Percentiles rank a stretch among this genome's conserved stretches.
These are phyloP conservation scores for Hypericum perforatum DNA, from an alignment of 345 rosid species.

Conservation along the genomic window DNA sequence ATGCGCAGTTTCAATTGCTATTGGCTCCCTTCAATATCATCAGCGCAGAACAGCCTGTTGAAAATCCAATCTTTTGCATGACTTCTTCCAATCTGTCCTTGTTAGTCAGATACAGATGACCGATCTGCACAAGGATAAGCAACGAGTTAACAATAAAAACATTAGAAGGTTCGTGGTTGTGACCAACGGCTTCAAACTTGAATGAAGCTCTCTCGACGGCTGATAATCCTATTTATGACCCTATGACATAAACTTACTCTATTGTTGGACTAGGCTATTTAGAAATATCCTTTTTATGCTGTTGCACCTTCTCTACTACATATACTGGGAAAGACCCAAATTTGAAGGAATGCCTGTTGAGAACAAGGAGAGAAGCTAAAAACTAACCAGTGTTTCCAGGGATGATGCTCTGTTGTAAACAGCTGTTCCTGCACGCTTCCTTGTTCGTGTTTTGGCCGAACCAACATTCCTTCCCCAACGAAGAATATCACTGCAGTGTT, in stretches of 20 bases:
- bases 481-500: slow-evolving; percentile 37
- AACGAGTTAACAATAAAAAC: no score
- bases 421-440: slow-evolving; percentile 46
- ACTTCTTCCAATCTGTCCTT: slow-evolving; percentile 64
- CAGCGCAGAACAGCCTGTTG: slow-evolving; percentile 42
- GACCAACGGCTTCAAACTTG: no score
- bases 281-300: no score
- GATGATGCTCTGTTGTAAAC: slow-evolving; percentile 67
- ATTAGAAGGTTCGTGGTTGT: no score
- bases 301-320: no score
- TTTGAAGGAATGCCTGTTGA: no score
- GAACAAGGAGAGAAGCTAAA: no score
- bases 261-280: no score
- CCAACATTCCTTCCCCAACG: slow-evolving; percentile 59
- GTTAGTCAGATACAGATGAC: slow-evolving; percentile 67
- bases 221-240: no score
- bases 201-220: no score
- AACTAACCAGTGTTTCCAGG: slow-evolving; percentile 49
- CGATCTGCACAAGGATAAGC: slow-evolving; percentile 35
- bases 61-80: slow-evolving; percentile 76
- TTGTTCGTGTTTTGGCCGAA: slow-evolving; percentile 44
- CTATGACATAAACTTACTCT: no score
- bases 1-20: slow-evolving; percentile 10
- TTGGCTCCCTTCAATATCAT: slow-evolving; percentile 31
- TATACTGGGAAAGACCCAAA: neutral